phyloP scores from a whole-genome alignment of 169 alveolate species.

The Eimeria nieschulzi region DNA sequence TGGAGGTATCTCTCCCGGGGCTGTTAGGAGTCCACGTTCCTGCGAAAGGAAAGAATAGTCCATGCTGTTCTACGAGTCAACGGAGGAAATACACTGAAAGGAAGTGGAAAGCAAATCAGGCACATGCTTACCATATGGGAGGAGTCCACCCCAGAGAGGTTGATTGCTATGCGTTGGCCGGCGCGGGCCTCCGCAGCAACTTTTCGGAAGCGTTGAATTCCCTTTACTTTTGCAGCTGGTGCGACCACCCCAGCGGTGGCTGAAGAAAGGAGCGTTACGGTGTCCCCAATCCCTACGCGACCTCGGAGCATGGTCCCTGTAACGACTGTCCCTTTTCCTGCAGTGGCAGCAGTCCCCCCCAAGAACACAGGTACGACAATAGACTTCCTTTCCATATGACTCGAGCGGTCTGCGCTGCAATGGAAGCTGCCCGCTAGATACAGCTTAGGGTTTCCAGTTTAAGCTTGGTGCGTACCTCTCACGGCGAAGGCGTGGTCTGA shows the following conservation, averaged over 20 bases:
- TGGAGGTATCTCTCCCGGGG: conserved; percentile 14
- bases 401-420: too few species aligned
- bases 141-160: conserved; percentile 48
- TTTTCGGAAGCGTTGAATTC: conserved; percentile 35
- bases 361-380: too few species aligned
- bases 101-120: not conserved
- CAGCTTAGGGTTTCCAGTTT: too few species aligned
- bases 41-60: not conserved
- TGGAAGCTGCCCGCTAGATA: too few species aligned
- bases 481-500: conserved; percentile 4
- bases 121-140: conserved; percentile 20
- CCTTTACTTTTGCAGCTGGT: not conserved
- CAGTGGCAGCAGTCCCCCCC: not conserved
- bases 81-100: not conserved
- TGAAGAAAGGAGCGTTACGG: conserved; percentile 30
- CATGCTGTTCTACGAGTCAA: not conserved
- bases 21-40: conserved; percentile 52
- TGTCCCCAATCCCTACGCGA: conserved; percentile 42
- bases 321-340: conserved; percentile 68
- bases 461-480: not conserved
- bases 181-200: conserved; percentile 7
- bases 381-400: too few species aligned
- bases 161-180: conserved; percentile 61
- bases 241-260: not conserved
- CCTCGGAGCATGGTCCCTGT: conserved; percentile 73